These are phyloP conservation scores for Calonectria honghensis DNA, from an alignment of 2,329 filamentous ascomycete genomes.

Conservation along the genomic window DNA sequence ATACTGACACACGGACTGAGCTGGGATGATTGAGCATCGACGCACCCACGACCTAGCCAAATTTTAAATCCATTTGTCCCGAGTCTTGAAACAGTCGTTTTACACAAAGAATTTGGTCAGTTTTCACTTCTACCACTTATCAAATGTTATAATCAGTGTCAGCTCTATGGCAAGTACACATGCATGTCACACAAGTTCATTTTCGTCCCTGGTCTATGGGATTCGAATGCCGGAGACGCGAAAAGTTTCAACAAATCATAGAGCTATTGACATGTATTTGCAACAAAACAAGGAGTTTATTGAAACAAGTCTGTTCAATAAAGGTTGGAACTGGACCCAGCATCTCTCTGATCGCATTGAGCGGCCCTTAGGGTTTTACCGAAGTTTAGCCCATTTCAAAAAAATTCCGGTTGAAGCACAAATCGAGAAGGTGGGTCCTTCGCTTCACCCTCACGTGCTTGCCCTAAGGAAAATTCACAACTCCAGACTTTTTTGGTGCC, in stretches of 20 bases:
- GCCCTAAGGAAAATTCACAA: slow-evolving; percentile 67
- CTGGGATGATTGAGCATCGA: slow-evolving; percentile 26
- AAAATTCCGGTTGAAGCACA: slow-evolving; percentile 29
- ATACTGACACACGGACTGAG: slow-evolving; percentile 1
- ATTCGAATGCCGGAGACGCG: not conserved
- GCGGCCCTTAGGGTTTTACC: slow-evolving; percentile 70
- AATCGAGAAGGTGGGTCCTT: slow-evolving; percentile 51
- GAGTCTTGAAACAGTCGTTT: no score
- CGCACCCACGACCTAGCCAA: slow-evolving; percentile 23
- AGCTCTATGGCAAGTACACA: no score
- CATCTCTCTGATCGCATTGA: not conserved
- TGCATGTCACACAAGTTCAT: not conserved
- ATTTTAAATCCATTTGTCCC: slow-evolving; percentile 34
- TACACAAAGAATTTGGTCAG: no score
- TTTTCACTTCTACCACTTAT: no score
- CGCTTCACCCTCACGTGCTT: slow-evolving; percentile 61
- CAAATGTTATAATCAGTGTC: not conserved
- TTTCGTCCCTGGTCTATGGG: not conserved
- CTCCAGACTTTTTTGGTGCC: slow-evolving; percentile 60
- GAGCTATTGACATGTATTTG: not conserved
- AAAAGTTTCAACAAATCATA: not conserved
- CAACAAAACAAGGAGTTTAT: not conserved
- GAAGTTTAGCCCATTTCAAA: slow-evolving; percentile 71
- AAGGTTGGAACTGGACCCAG: not conserved
- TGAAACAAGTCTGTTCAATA: not conserved